Evolutionary conservation across 306 rosid species (phyloP).

Genomic region (Vigna nakashimae): DNA sequence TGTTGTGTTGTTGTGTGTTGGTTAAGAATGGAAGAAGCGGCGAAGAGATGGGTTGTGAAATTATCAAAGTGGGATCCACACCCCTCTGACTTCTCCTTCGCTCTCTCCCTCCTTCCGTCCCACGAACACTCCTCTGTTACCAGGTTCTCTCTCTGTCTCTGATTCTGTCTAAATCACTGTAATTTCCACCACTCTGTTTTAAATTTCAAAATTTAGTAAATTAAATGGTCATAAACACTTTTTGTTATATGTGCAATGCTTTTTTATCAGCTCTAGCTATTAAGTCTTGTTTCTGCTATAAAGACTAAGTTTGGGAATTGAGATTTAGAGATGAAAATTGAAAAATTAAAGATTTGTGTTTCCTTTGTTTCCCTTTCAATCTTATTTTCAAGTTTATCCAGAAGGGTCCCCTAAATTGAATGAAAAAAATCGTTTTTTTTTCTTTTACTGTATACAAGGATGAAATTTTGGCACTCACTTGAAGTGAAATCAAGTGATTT

Average conservation of each 20-base stretch:
- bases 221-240: not conserved
- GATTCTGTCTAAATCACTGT: no score
- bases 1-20: no score
- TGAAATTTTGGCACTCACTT: not conserved
- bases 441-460: not conserved
- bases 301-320: not conserved
- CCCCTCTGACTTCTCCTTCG: slow-evolving; percentile 58
- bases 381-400: not conserved
- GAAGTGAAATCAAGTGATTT: not conserved
- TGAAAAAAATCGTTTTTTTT: not conserved
- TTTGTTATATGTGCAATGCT: not conserved
- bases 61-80: slow-evolving; percentile 81
- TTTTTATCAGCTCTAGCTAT: not conserved
- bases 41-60: slow-evolving; percentile 77
- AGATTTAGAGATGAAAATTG: not conserved
- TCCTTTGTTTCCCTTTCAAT: not conserved
- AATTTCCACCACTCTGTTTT: no score
- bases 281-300: not conserved
- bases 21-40: slow-evolving; percentile 64
- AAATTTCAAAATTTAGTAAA: not conserved
- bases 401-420: not conserved
- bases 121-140: slow-evolving; percentile 58
- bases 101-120: slow-evolving; percentile 69
- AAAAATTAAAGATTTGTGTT: no score
- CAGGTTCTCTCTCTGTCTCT: slow-evolving; percentile 49